These are phyloP conservation scores for Metschnikowia dekortorum DNA, from an alignment of 805 yeast species.

Conservation along the genomic window DNA sequence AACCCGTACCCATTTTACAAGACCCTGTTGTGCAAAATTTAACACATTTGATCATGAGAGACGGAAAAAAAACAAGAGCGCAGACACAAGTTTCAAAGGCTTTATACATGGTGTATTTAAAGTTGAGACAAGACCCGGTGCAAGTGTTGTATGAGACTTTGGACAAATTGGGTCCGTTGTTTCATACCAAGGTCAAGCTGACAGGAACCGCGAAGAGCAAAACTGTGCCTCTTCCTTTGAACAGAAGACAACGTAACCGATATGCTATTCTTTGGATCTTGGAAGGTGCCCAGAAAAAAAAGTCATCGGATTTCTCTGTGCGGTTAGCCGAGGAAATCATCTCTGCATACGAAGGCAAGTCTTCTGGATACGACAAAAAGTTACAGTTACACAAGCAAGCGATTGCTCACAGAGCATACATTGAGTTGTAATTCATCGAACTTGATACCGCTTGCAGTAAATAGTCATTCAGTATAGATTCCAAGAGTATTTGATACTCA, in stretches of 20 bases:
- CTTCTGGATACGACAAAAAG: constrained; percentile 81
- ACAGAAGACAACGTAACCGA: constrained; percentile 76
- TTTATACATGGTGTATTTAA: constrained; percentile 69
- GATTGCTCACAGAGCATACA: constrained; percentile 80
- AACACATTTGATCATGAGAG: constrained; percentile 85
- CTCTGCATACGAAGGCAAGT: constrained; percentile 69
- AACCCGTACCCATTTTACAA: constrained; percentile 54
- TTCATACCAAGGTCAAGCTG: constrained; percentile 68
- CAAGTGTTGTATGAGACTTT: constrained; percentile 66
- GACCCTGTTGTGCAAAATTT: constrained; percentile 76
- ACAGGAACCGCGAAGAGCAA: constrained; percentile 84
- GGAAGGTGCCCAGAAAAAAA: constrained; percentile 77
- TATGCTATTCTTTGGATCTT: constrained; percentile 88
- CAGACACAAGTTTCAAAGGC: constrained; percentile 71
- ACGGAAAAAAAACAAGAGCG: constrained; percentile 83
- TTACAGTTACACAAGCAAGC: constrained; percentile 81
- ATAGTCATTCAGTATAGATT: neutral
- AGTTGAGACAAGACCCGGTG: constrained; percentile 76
- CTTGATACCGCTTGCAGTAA: neutral
- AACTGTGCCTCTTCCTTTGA: constrained; percentile 78
- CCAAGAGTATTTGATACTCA: no score
- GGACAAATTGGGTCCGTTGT: constrained; percentile 81
- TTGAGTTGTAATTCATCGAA: constrained; percentile 30
- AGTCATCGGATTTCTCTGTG: constrained; percentile 76
- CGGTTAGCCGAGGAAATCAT: constrained; percentile 87